A percentile compares a stretch with the other conserved stretches of the same genome.
Evolutionary conservation across 495 filamentous ascomycete genomes (phyloP).

Genomic region (Tuber brumale): DNA sequence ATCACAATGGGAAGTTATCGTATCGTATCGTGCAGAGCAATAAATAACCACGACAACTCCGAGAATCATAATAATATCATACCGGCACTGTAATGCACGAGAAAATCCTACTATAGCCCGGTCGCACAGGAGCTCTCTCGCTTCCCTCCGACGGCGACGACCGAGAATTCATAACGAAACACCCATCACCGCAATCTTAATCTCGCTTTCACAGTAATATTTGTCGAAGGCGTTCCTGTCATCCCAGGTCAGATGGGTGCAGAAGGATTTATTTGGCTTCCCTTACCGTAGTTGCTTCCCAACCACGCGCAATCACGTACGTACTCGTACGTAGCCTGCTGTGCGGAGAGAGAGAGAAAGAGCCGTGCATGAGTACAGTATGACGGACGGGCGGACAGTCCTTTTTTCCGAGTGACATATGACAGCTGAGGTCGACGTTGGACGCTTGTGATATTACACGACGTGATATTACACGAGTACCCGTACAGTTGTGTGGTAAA

Average conservation of each 20-base stretch:
- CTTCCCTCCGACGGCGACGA: too few species aligned
- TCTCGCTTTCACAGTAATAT: background rate
- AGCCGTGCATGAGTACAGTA: background rate
- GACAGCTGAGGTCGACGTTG: background rate
- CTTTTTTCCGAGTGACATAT: background rate
- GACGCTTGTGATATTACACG: background rate
- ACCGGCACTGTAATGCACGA: too few species aligned
- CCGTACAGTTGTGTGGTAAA: background rate
- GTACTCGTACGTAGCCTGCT: background rate
- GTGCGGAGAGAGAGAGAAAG: background rate
- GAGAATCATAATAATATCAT: too few species aligned
- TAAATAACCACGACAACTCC: too few species aligned
- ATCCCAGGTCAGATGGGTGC: background rate
- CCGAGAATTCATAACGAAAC: background rate
- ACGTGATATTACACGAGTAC: too few species aligned
- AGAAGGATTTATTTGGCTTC: background rate
- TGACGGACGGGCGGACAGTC: background rate
- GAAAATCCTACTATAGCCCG: too few species aligned
- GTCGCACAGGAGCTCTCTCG: too few species aligned
- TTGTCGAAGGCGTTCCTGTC: background rate
- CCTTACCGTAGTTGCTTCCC: too few species aligned
- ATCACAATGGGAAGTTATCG: too few species aligned
- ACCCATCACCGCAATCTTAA: background rate
- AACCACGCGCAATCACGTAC: too few species aligned
- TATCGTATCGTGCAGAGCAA: too few species aligned